Evolutionary conservation across 306 rosid genomes (phyloP), one percentile per base, ranked within the genome.

Genomic region (Sicyos edulis): DNA sequence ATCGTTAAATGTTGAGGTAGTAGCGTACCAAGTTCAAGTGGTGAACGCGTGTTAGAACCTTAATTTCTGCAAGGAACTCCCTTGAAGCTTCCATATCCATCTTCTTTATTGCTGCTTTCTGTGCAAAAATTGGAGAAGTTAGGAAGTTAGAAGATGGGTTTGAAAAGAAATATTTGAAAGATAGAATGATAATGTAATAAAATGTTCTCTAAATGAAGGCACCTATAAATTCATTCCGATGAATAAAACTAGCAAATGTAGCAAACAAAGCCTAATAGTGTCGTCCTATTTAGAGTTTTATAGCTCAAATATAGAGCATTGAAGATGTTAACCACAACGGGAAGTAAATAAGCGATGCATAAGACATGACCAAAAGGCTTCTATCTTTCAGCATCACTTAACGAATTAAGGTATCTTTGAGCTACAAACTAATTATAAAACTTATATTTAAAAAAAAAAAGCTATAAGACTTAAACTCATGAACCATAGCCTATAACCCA

Each of bases 31-130:
- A 80, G 82, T 91, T 91, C 82, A 89, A 84, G 86, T 91, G 97
- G 79, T 91, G 97, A 55, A 91, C 93, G n/a, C 91, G 88, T 14
- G 96, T 91, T 75, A 91, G 78, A 79, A 91, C 96, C 56, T 86
- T 86, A 82, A 91, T 73, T 66, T 91, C 97, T 1, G 96, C 91
- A 37, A 91, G 83, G 83, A 91, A 91, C 81, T 91, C 97, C 71
- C 74, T 84, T n/a, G 97, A 64, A 71, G 97, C 96, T 78, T 87
- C 91, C 83, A 86, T 88, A 10, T 87, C 91, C 98, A 92, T 92
- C 88, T 86, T 90, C 83, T 92, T 92, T 68, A 92, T 76, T 58
- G 98, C 97, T 60, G 93, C 88, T 87, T 83, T 89, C 96, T 89
- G 85, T 80, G 32, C 62, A 63, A 52, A 16, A 74, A 54, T 59